These are phyloP conservation scores for Plasmodium chabaudi DNA, from an alignment of 169 alveolate genomes.

Conservation along the genomic window DNA sequence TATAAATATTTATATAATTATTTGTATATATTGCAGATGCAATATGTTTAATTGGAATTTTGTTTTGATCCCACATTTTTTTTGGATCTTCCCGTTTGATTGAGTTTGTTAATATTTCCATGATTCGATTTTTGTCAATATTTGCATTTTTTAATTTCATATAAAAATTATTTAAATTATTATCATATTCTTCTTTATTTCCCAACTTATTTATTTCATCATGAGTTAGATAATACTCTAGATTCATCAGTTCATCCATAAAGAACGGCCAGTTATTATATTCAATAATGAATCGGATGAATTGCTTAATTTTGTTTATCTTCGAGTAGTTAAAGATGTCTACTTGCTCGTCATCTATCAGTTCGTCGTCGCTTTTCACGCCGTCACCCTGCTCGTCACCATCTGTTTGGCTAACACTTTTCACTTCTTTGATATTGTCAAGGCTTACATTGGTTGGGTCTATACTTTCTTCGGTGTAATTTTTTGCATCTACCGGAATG, in stretches of 20 bases:
- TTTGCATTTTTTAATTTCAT: conserved; percentile 12
- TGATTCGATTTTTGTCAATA: conserved; percentile 28
- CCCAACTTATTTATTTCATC: conserved; percentile 11
- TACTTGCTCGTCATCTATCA: conserved; percentile 63
- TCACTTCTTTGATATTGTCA: conserved; percentile 22
- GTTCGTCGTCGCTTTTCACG: neutral
- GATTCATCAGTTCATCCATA: conserved; percentile 38
- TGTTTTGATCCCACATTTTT: conserved; percentile 30
- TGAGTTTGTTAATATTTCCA: conserved; percentile 33
- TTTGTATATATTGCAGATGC: conserved; percentile 60
- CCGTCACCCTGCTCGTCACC: neutral
- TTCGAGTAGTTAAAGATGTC: conserved; percentile 59
- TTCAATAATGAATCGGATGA: conserved; percentile 59
- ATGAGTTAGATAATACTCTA: conserved; percentile 29
- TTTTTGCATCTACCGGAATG: conserved; percentile 1
- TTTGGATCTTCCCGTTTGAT: conserved; percentile 55
- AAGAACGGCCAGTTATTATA: conserved; percentile 75
- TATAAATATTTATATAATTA: conserved; percentile 58
- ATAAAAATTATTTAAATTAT: conserved; percentile 44
- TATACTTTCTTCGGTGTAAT: conserved; percentile 27
- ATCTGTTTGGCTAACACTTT: neutral
- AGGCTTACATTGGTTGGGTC: neutral
- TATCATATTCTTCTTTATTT: neutral
- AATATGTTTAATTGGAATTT: conserved; percentile 65
- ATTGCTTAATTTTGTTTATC: conserved; percentile 42